phyloP scores from a whole-genome alignment of 257 asterid genomes.

The Galeopsis tetrahit region DNA sequence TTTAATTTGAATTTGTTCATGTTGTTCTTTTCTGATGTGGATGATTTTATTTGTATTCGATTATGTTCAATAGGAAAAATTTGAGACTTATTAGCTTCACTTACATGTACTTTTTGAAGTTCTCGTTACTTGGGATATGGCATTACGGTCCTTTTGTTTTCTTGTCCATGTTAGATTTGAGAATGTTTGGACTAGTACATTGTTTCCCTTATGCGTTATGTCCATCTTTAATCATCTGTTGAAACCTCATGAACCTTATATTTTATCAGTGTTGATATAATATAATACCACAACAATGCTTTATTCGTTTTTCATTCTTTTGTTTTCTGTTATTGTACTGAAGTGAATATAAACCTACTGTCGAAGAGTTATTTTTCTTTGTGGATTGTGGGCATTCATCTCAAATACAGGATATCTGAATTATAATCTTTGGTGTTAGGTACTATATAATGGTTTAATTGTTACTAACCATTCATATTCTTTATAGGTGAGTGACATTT shows the following conservation, averaged over 20 bases:
- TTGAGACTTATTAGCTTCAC: background rate
- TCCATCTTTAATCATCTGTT: background rate
- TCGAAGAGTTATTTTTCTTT: background rate
- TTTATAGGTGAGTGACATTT: conserved; percentile 62
- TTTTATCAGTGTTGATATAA: background rate
- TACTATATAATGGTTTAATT: background rate
- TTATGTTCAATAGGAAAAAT: background rate
- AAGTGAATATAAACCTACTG: background rate
- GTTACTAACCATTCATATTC: background rate
- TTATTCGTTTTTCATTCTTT: background rate
- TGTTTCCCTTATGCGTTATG: background rate
- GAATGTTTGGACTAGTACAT: no score
- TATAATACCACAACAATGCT: background rate
- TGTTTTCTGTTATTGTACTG: background rate
- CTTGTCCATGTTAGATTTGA: background rate
- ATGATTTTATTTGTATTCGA: background rate
- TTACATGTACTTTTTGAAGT: no score
- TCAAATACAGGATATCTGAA: background rate
- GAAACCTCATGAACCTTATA: background rate
- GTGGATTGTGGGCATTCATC: background rate
- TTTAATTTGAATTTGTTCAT: background rate
- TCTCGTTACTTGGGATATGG: background rate
- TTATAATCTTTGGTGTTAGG: background rate
- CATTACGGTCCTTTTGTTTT: background rate
- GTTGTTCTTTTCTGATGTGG: background rate